Percentiles rank a stretch among this genome's conserved stretches.
Evolutionary conservation across 352 stramenopile species (phyloP).

Genomic region (Phytophthora ohioensis): DNA sequence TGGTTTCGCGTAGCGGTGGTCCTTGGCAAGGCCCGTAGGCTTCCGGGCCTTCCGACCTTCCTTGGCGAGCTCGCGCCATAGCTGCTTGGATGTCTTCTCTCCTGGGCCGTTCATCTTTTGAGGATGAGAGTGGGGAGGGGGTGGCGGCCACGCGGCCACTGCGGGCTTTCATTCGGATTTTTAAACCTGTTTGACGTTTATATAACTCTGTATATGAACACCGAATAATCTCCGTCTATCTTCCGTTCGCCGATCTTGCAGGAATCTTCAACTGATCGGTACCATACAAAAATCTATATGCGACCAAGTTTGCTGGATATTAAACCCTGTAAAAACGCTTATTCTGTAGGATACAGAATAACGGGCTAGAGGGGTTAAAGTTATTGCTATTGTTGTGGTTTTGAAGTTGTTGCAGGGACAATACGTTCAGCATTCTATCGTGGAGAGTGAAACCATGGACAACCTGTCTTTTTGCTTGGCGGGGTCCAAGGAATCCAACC

Average conservation of each 20-base stretch:
- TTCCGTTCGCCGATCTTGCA: slow-evolving; percentile 3
- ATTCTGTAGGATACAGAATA: slow-evolving; percentile 6
- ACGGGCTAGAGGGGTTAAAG: slow-evolving; percentile 24
- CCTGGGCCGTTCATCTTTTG: not conserved
- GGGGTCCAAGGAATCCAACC: no score
- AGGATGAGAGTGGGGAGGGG: not conserved
- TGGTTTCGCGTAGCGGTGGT: slow-evolving; percentile 13
- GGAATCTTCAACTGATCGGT: not conserved
- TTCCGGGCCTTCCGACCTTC: slow-evolving; percentile 14
- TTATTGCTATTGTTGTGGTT: no score
- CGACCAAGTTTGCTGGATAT: no score
- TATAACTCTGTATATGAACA: slow-evolving; percentile 15
- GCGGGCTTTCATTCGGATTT: slow-evolving; percentile 13
- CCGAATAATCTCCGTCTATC: slow-evolving; percentile 13
- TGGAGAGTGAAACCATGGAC: no score
- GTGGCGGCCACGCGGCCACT: slow-evolving; percentile 2
- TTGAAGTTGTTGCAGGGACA: no score
- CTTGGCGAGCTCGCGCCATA: slow-evolving; percentile 13
- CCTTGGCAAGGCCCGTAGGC: not conserved
- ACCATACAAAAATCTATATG: no score
- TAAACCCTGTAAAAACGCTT: no score
- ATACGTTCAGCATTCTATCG: no score
- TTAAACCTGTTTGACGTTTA: slow-evolving; percentile 19
- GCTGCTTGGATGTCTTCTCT: slow-evolving; percentile 16
- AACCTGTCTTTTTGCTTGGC: no score